These are phyloP conservation scores for Medicago lupulina DNA, from an alignment of 306 rosid genomes.

Conservation along the genomic window DNA sequence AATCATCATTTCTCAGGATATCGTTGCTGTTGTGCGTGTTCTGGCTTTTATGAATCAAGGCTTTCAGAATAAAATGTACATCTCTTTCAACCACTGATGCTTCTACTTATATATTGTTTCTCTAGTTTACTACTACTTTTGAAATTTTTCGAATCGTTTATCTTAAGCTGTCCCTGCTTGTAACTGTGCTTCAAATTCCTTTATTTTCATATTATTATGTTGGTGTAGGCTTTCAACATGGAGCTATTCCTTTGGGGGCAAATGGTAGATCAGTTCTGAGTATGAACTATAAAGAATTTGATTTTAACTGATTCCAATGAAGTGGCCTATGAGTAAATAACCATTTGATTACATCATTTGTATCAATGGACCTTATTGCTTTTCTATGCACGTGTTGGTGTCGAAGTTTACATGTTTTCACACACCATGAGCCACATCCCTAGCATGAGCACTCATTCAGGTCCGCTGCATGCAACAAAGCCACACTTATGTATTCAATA, in stretches of 20 bases:
- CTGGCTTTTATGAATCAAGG: conserved; percentile 32
- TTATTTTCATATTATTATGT: conserved; percentile 9
- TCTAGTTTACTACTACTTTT: conserved; percentile 30
- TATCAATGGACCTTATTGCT: conserved; percentile 12
- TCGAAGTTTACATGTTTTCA: conserved; percentile 7
- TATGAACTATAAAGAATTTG: conserved; percentile 40
- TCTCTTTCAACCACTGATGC: conserved; percentile 15
- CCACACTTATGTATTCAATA: conserved; percentile 9
- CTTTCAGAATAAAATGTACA: conserved; percentile 38
- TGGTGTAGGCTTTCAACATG: conserved; percentile 19
- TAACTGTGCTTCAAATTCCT: conserved; percentile 33
- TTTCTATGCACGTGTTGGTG: neutral
- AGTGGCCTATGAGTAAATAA: conserved; percentile 22
- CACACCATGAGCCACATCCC: conserved; percentile 14
- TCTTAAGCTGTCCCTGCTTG: conserved; percentile 7
- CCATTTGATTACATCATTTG: neutral
- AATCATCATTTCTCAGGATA: conserved; percentile 38
- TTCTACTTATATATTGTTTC: conserved; percentile 34
- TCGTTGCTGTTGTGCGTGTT: neutral
- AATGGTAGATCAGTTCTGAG: conserved; percentile 10
- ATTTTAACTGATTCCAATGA: neutral
- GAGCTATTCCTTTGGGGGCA: conserved; percentile 29
- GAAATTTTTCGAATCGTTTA: conserved; percentile 1
- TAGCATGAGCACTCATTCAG: conserved; percentile 21
- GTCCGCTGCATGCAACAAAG: neutral